Evolutionary conservation across 139 green algal genomes (phyloP).

Genomic region (Chlorella vulgaris): DNA sequence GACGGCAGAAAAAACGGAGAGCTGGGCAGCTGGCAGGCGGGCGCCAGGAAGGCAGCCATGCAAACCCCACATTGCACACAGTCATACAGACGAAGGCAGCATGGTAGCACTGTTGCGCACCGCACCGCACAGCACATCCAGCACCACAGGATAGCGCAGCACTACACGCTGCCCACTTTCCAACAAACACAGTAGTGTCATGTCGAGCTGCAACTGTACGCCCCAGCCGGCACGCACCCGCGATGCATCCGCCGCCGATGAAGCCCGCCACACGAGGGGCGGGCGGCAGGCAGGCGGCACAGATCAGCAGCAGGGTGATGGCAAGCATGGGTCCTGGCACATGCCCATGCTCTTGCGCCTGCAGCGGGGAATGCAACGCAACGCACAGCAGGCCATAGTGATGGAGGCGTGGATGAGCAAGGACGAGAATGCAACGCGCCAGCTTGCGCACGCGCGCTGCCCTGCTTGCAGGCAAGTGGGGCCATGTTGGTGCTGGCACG

Average conservation of each 20-base stretch:
- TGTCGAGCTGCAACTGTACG: not conserved
- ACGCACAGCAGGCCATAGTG: no score
- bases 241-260: slow-evolving; percentile 35
- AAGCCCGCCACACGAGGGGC: slow-evolving; percentile 70
- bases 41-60: no score
- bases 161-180: not conserved
- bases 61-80: no score
- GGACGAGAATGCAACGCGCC: no score
- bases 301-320: slow-evolving; percentile 41
- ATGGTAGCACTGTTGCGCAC: not conserved
- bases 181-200: not conserved
- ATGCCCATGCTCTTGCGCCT: slow-evolving; percentile 47
- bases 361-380: not conserved
- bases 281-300: slow-evolving; percentile 70
- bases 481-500: no score
- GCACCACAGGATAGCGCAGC: not conserved
- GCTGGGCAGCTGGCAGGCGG: not conserved
- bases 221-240: slow-evolving; percentile 7
- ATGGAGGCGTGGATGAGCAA: not conserved
- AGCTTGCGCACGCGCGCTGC: no score
- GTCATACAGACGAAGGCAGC: no score
- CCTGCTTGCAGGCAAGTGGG: no score
- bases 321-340: slow-evolving; percentile 44
- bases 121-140: not conserved
- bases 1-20: not conserved